Percentiles rank a stretch among this genome's conserved stretches.
Conservation (phyloP, 305 asterid species). For the Striga hermonthica region DNA sequence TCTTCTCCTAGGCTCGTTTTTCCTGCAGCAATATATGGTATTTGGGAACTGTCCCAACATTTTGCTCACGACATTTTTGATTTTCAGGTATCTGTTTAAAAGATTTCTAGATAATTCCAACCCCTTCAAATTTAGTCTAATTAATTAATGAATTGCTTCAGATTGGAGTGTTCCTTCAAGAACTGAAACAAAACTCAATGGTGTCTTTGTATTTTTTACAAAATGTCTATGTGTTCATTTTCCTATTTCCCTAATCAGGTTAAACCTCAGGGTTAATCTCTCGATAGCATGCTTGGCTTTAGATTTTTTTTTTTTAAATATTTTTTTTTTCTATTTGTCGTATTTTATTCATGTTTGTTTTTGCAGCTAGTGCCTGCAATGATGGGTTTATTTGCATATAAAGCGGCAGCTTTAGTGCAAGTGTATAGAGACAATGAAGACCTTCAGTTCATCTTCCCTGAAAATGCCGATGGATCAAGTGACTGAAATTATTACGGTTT, state of each 20-base stretch:
- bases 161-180: no score
- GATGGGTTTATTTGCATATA: conserved; percentile 91
- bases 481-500: conserved; percentile 33
- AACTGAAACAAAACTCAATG: no score
- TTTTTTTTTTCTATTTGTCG: neutral
- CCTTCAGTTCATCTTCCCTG: conserved; percentile 77
- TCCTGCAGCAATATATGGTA: conserved; percentile 84
- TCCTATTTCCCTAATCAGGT: no score
- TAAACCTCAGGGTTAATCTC: neutral
- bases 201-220: no score
- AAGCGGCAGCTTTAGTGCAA: conserved; percentile 95
- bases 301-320: neutral
- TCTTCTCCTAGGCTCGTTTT: conserved; percentile 93
- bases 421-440: conserved; percentile 93
- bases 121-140: neutral
- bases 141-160: neutral
- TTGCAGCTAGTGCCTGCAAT: conserved; percentile 83
- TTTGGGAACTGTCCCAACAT: conserved; percentile 88
- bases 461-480: conserved; percentile 39
- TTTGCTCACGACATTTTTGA: conserved; percentile 57
- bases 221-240: no score
- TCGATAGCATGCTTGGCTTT: no score
- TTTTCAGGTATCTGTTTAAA: conserved; percentile 58
- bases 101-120: neutral
- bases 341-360: conserved; percentile 11